Conservation (phyloP, 2,329 filamentous ascomycete species). For the Clonostachys chloroleuca region DNA sequence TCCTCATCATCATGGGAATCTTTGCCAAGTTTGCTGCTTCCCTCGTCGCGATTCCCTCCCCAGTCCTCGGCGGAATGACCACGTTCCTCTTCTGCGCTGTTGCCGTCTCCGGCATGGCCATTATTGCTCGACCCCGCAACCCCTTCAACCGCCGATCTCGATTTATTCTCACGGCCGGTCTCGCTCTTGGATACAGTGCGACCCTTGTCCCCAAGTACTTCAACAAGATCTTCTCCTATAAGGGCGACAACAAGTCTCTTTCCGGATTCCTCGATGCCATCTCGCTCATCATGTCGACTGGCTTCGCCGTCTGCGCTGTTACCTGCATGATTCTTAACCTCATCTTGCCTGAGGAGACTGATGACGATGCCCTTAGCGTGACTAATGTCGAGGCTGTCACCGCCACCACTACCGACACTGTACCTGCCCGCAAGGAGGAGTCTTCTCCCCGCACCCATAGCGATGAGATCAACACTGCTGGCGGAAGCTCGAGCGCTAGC, state of each 20-base stretch:
- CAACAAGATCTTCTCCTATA: constrained; percentile 66
- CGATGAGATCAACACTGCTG: constrained; percentile 3
- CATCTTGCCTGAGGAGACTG: constrained; percentile 68
- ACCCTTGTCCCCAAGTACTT: constrained; percentile 67
- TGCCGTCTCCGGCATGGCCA: constrained; percentile 71
- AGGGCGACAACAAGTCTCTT: constrained; percentile 61
- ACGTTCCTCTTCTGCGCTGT: constrained; percentile 79
- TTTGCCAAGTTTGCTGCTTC: constrained; percentile 81
- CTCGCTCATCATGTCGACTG: constrained; percentile 68
- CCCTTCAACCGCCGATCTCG: constrained; percentile 75
- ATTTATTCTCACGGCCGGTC: constrained; percentile 73
- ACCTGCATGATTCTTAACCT: constrained; percentile 72
- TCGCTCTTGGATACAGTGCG: constrained; percentile 70
- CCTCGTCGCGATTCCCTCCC: constrained; percentile 68
- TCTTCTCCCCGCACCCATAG: neutral
- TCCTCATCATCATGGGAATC: constrained; percentile 75
- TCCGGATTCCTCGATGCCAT: constrained; percentile 74
- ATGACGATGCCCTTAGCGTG: constrained; percentile 40
- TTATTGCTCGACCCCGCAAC: constrained; percentile 59
- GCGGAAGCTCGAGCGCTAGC: neutral
- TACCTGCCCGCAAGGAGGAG: neutral
- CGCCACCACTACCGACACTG: neutral
- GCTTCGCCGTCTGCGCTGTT: constrained; percentile 71
- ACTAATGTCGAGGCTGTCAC: neutral
- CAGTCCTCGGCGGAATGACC: constrained; percentile 68